Evolutionary conservation across 345 rosid genomes (phyloP), one percentile per base, ranked within the genome.

Genomic region (Lumnitzera littorea): DNA sequence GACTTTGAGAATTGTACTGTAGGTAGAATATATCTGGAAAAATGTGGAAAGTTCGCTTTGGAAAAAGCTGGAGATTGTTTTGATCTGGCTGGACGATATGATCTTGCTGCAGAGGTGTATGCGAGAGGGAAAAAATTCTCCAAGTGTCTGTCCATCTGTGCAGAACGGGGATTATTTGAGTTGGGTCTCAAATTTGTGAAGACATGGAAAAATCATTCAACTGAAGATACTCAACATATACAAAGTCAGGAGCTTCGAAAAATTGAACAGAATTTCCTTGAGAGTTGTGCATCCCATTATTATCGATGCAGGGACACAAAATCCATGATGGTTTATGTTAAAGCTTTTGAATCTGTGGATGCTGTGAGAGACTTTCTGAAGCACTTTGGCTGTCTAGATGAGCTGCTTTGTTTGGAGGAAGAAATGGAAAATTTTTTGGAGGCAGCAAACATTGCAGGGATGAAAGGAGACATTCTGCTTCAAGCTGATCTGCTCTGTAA

Each of bases 11-110:
- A 6, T 36, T 36, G 7, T 15, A 13, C 43, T 57, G 56, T 69
- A 81, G 86, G 81, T 27, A 61, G 54, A 36, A 67, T 76, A 20
- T 81, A 71, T 63, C 43, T 73, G 74, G 74, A 75, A 57, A 63
- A 54, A 66, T 76, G 79, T 62, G 77, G 76, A 50, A 67, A 72
- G 24, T 57, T 71, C 53, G 64, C 67, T 15, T 24, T 64, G 41
- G 70, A 68, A 59, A 75, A 58, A 64, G 86, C 83, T 12, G 86
- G 81, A 43, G 79, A 75, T 13, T 75, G 86, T 59, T 75, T 81
- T 56, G 25, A n/a, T 63, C 75, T 50, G 13, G 78, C 79, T 17
- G 62, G 72, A 52, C 5, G 57, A 25, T 75, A 71, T 61, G 43
- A 25, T 48, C 50, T 17, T 51, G 83, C 79, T 53, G 83, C 81